Evolutionary conservation across 208 protist genomes (phyloP).

Genomic region (Kentomonas sorsogonicus): DNA sequence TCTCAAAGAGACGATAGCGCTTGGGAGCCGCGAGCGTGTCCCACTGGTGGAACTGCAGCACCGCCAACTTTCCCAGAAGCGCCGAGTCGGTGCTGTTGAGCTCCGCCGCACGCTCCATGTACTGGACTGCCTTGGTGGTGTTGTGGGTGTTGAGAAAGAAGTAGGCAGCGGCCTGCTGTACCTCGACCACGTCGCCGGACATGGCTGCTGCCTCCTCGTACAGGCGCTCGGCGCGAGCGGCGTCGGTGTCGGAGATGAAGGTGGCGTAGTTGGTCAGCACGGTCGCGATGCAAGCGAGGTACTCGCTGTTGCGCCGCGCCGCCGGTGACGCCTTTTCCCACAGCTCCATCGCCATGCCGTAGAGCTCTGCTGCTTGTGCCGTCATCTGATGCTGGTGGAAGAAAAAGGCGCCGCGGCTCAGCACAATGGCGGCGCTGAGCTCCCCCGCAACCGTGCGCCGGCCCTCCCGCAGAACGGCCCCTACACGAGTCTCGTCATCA

Average conservation of each 20-base stretch:
- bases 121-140: constrained; percentile 42
- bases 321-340: constrained; percentile 17
- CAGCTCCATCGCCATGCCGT: constrained; percentile 46
- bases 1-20: too few relatives aligned
- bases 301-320: constrained; percentile 19
- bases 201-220: constrained; percentile 49
- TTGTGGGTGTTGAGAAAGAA: constrained; percentile 62
- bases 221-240: constrained; percentile 30
- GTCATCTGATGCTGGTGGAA: constrained; percentile 65
- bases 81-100: constrained; percentile 4
- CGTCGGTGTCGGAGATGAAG: constrained; percentile 29
- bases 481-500: too few relatives aligned
- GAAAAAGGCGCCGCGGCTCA: constrained; percentile 79
- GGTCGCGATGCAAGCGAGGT: constrained; percentile 54
- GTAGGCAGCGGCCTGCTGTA: constrained; percentile 57
- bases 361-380: constrained; percentile 60
- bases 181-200: constrained; percentile 39
- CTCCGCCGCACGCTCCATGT: constrained; percentile 38
- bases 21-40: too few relatives aligned
- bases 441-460: constrained; percentile 14
- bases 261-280: constrained; percentile 75
- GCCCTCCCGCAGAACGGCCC: too few relatives aligned
- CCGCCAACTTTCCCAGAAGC: too few relatives aligned
- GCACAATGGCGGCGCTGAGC: constrained; percentile 57
- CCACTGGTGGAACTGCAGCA: too few relatives aligned